A percentile compares a stretch with the other conserved stretches of the same genome.
These are phyloP conservation scores for Gyromitra esculenta DNA, from an alignment of 2,329 filamentous ascomycete species.

Conservation along the genomic window DNA sequence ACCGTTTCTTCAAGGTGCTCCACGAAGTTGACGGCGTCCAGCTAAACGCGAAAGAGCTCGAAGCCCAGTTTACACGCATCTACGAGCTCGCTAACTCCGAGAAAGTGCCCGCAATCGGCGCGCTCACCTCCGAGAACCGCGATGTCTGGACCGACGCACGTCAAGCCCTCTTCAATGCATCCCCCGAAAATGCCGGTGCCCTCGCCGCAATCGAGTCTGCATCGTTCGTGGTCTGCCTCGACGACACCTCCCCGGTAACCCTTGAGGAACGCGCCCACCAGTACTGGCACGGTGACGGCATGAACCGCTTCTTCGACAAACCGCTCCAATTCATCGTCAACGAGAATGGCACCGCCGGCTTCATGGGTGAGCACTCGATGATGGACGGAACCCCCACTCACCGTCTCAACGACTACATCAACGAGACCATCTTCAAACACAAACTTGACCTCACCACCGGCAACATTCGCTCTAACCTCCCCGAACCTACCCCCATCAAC, in stretches of 20 bases:
- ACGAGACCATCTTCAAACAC: slow-evolving; percentile 90
- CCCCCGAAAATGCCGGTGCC: slow-evolving; percentile 78
- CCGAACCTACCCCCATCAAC: slow-evolving; percentile 78
- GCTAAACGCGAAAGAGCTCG: slow-evolving; percentile 87
- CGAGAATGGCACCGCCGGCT: slow-evolving; percentile 96
- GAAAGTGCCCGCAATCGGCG: slow-evolving; percentile 77
- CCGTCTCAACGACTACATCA: slow-evolving; percentile 93
- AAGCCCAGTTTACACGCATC: slow-evolving; percentile 85
- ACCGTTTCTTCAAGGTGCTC: slow-evolving; percentile 93
- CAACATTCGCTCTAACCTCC: slow-evolving; percentile 79
- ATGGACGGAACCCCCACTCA: slow-evolving; percentile 99
- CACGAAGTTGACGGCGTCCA: slow-evolving; percentile 84
- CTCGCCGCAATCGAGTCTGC: slow-evolving; percentile 86
- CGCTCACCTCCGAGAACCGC: slow-evolving; percentile 89
- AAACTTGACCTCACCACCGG: slow-evolving; percentile 89
- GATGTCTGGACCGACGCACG: slow-evolving; percentile 91
- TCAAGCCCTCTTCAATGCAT: slow-evolving; percentile 77
- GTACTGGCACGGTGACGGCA: slow-evolving; percentile 98
- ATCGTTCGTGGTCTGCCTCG: slow-evolving; percentile 91
- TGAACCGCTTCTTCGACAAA: slow-evolving; percentile 98
- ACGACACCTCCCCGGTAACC: slow-evolving; percentile 89
- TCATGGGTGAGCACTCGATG: slow-evolving; percentile 99
- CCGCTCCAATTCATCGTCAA: slow-evolving; percentile 97
- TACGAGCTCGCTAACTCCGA: slow-evolving; percentile 73
- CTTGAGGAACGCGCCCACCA: slow-evolving; percentile 93